phyloP scores from a whole-genome alignment of 148 eudicot species.

The Selenicereus undatus region DNA sequence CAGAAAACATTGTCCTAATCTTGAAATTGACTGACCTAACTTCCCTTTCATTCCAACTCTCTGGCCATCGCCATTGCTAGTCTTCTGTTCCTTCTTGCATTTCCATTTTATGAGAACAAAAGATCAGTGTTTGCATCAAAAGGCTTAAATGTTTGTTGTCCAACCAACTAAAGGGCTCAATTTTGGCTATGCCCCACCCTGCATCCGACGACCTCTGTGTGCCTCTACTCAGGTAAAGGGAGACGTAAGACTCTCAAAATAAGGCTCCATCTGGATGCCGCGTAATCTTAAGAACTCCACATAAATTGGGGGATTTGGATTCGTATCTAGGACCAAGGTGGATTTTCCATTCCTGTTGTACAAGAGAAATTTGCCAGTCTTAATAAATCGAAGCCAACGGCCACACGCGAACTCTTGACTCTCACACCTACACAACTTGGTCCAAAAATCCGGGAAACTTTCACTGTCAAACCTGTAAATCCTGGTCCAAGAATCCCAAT shows the following conservation, averaged over 20 bases:
- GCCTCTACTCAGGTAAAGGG: background rate
- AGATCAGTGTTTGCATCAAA: too few relatives aligned
- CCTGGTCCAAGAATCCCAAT: slow-evolving; percentile 22
- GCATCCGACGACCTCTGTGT: background rate
- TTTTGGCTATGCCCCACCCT: background rate
- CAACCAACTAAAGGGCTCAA: background rate
- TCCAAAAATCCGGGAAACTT: background rate
- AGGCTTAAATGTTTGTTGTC: too few relatives aligned
- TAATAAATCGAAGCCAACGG: background rate
- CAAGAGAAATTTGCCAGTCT: background rate
- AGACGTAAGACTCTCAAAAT: background rate
- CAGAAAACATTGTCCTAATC: too few relatives aligned
- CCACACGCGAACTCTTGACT: too few relatives aligned
- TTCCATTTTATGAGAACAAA: background rate
- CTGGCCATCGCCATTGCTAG: background rate
- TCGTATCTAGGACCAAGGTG: background rate
- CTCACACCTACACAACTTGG: too few relatives aligned
- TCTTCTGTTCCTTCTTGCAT: background rate
- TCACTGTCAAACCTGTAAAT: background rate
- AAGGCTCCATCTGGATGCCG: background rate
- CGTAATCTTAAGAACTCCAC: background rate
- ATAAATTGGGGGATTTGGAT: background rate
- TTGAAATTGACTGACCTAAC: background rate
- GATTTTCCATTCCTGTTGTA: background rate
- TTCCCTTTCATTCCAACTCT: background rate